Base-by-base conservation (phyloP, 2,329 filamentous ascomycete genomes). In the Aureobasidium sp. region DNA sequence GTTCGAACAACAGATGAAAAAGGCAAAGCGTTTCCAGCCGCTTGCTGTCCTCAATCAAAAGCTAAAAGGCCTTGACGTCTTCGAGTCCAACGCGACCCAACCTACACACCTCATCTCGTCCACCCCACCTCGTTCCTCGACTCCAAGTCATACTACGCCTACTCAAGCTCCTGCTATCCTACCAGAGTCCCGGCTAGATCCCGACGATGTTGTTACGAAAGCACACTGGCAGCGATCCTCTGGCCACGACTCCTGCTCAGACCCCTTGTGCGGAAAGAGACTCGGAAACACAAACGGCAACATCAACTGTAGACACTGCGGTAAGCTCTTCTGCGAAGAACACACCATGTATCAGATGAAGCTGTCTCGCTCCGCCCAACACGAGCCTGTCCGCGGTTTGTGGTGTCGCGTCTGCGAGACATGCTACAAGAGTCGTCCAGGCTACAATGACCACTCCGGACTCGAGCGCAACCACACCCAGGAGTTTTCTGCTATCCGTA, bases 321-420 rank as follows among this genome's bases (percentile, higher is more conserved):
- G 94, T 7, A 87, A 88, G 68, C 77, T 99, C 42, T 99, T 97
- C 72, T 99, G 94, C 74, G 94, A 97, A 71, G 90, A 93, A 67
- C 94, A 99, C 73, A 97, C 94, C 58, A 96, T 99, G 92, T 99
- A 97, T 71, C 93, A 99, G 77, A 97, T 97, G 89, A 97, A 95
- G 78, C 81, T 99, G 11, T 96, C 92, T 9, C 82, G 92, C 60
- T 88, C 91, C 34, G 94, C 94, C 4, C 83, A 87, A 62, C 91
- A 97, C 74, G 94, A 99, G 66, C 93, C 94, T 0, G 85, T 94
- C 1, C 81, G 93, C 64, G 94, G 94, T 7, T 84, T 90, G 67
- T 99, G 94, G 94, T 96, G 90, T 68, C 80, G 94, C 57, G 93
- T 97, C 1, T 99, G 94, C 72, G 94, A 99, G 77, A 97, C 94